Percentiles rank a stretch among this genome's conserved stretches.
Conservation (phyloP, 768 basidiomycete genomes). For the Glaciozyma antarctica region DNA sequence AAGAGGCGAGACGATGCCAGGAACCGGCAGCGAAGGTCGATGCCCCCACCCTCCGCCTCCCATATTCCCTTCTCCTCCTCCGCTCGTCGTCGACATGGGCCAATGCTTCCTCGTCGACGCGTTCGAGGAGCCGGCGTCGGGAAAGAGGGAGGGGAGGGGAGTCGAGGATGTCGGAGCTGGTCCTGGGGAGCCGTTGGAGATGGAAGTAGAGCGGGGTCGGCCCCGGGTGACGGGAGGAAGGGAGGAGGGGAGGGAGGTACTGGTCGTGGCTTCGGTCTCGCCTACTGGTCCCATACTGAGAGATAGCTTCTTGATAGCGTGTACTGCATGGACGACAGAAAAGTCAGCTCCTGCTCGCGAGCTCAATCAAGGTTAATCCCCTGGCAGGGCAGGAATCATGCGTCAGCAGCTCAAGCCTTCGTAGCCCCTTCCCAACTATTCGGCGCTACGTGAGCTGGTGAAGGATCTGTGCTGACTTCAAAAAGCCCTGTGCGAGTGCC, state of each 20-base stretch:
- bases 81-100: background rate
- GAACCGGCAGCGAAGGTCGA: constrained; percentile 6
- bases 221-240: constrained; percentile 4
- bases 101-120: background rate
- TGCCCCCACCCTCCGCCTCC: constrained; percentile 13
- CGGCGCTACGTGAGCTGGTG: too few relatives aligned
- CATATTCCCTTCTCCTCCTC: background rate
- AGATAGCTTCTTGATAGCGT: too few relatives aligned
- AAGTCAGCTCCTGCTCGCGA: too few relatives aligned
- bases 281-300: too few relatives aligned
- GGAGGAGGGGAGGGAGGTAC: background rate
- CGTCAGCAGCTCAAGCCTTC: too few relatives aligned
- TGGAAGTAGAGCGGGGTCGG: constrained; percentile 27
- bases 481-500: too few relatives aligned
- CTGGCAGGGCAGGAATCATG: too few relatives aligned
- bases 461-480: too few relatives aligned
- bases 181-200: constrained; percentile 22
- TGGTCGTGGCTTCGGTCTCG: background rate
- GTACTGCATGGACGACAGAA: too few relatives aligned
- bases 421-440: too few relatives aligned
- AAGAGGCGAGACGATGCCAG: constrained; percentile 17
- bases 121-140: background rate
- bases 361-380: too few relatives aligned
- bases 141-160: constrained; percentile 14
- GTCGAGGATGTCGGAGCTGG: constrained; percentile 2